These are phyloP conservation scores for Neonectria coccinea DNA, from an alignment of 2,329 filamentous ascomycete species.

Conservation along the genomic window DNA sequence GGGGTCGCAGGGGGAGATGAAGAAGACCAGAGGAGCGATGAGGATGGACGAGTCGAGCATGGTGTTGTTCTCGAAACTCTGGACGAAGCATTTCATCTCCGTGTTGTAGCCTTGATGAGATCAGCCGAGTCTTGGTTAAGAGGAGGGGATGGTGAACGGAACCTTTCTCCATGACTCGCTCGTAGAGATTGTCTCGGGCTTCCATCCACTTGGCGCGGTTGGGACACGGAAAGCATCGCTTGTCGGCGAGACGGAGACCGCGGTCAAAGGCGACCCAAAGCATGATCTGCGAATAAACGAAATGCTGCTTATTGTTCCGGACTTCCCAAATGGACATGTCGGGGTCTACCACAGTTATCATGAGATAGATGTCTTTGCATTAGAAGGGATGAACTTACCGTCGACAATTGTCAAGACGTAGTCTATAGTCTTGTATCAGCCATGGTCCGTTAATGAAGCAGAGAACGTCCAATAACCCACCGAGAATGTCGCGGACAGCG, in stretches of 20 bases:
- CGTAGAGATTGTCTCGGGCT: slow-evolving; percentile 75
- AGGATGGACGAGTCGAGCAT: slow-evolving; percentile 80
- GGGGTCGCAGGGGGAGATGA: slow-evolving; percentile 81
- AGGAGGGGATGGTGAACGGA: not conserved
- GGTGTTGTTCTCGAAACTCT: slow-evolving; percentile 79
- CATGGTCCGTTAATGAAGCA: too few species aligned
- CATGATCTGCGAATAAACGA: slow-evolving; percentile 86
- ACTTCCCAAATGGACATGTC: slow-evolving; percentile 91
- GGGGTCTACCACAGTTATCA: slow-evolving; percentile 58
- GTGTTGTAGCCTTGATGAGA: slow-evolving; percentile 71
- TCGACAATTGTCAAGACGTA: slow-evolving; percentile 76
- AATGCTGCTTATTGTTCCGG: slow-evolving; percentile 79
- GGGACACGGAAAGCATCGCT: slow-evolving; percentile 80
- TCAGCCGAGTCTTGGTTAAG: slow-evolving; percentile 14
- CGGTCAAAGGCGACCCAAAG: slow-evolving; percentile 86
- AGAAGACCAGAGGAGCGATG: slow-evolving; percentile 83
- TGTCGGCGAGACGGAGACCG: slow-evolving; percentile 78
- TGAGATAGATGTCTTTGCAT: not conserved
- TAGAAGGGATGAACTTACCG: slow-evolving; percentile 50
- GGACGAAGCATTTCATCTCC: slow-evolving; percentile 76
- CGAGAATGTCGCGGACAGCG: slow-evolving; percentile 73
- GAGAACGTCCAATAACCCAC: slow-evolving; percentile 46
- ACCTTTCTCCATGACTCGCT: slow-evolving; percentile 81
- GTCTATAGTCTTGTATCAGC: slow-evolving; percentile 54
- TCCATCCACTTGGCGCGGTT: slow-evolving; percentile 74